Evolutionary conservation across 139 green algal species (phyloP).

Genomic region (Chlorella sp.): DNA sequence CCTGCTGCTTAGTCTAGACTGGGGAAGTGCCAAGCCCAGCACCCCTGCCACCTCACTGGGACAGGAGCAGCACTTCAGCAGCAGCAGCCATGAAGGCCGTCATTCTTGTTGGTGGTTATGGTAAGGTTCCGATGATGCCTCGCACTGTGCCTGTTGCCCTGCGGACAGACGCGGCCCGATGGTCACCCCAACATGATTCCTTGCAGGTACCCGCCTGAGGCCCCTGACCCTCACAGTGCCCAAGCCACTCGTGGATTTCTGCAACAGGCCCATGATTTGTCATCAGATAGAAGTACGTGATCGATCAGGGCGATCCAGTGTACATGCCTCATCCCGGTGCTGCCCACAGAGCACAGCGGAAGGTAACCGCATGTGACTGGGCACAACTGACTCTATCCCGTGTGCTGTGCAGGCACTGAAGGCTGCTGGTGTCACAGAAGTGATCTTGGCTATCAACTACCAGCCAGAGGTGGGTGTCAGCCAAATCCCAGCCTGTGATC

Average conservation of each 20-base stretch:
- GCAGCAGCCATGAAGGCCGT: constrained; percentile 10
- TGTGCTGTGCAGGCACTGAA: constrained; percentile 75
- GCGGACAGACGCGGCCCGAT: not conserved
- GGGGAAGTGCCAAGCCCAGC: no score
- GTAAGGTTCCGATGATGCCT: not conserved
- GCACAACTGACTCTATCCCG: no score
- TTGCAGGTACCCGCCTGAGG: constrained; percentile 15
- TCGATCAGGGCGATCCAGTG: no score
- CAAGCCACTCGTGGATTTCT: constrained; percentile 97
- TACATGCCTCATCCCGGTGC: no score
- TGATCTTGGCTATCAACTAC: constrained; percentile 98
- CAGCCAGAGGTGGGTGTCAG: constrained; percentile 79
- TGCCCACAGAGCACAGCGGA: no score
- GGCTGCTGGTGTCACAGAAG: constrained; percentile 84
- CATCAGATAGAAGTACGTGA: not conserved
- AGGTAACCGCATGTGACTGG: no score
- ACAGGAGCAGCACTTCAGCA: no score
- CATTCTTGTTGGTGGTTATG: constrained; percentile 3
- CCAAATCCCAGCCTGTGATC: no score
- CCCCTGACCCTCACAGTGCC: constrained; percentile 64
- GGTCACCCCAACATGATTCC: not conserved
- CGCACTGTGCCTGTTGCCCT: not conserved
- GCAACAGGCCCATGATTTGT: constrained; percentile 96
- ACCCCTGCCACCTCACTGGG: no score
- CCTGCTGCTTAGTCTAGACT: no score